These are phyloP conservation scores for Trifolium pratense DNA, from an alignment of 306 rosid genomes.

Conservation along the genomic window DNA sequence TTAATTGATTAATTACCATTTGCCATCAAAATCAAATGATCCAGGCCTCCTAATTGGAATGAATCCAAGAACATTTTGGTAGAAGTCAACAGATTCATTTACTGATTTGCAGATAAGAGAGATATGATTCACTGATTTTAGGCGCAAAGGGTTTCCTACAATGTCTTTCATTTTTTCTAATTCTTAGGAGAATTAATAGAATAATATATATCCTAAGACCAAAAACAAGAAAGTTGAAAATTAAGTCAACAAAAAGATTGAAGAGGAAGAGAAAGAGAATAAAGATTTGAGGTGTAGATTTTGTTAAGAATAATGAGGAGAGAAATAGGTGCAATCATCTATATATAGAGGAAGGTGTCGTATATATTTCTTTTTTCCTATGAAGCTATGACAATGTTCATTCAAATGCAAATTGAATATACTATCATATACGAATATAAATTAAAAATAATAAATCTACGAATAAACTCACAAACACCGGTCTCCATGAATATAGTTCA, in stretches of 20 bases:
- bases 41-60: constrained; percentile 87
- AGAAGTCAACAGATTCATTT: constrained; percentile 68
- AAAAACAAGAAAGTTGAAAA: background rate
- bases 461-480: too few relatives aligned
- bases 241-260: background rate
- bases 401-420: too few relatives aligned
- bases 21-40: constrained; percentile 83
- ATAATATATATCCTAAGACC: background rate
- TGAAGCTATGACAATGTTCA: too few relatives aligned
- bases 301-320: background rate
- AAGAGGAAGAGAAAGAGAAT: constrained; percentile 3
- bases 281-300: background rate
- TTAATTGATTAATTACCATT: constrained; percentile 57
- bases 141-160: constrained; percentile 75
- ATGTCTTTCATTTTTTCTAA: constrained; percentile 65
- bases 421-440: too few relatives aligned
- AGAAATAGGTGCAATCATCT: background rate
- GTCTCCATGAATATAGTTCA: too few relatives aligned
- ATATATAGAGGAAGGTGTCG: constrained; percentile 35
- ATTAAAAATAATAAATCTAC: too few relatives aligned
- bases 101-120: constrained; percentile 73
- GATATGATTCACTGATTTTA: constrained; percentile 86
- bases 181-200: background rate
- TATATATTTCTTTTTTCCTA: too few relatives aligned
- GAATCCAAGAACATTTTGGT: constrained; percentile 82